A percentile compares a stretch with the other conserved stretches of the same genome.
These are phyloP conservation scores for Penicillium sp. DNA, from an alignment of 2,329 filamentous ascomycete species.

Conservation along the genomic window DNA sequence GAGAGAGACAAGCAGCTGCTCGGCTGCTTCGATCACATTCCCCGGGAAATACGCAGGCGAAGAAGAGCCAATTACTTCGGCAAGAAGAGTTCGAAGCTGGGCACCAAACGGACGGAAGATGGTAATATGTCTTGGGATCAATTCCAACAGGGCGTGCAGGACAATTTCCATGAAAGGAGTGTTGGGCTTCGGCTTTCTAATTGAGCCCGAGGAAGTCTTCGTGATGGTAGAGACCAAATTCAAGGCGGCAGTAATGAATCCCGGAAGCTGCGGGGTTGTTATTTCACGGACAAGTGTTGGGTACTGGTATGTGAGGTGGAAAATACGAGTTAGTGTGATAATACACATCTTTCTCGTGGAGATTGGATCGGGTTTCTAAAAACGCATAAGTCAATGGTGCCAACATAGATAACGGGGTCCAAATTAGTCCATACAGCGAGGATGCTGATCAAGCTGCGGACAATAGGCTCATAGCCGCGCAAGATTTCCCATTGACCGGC, in stretches of 20 bases:
- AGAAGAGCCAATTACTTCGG: constrained; percentile 61
- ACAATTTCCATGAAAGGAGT: constrained; percentile 61
- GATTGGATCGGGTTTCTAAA: constrained; percentile 71
- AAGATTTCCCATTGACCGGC: constrained; percentile 81
- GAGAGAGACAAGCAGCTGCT: constrained; percentile 66
- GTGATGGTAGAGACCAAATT: constrained; percentile 54
- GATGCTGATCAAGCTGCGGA: constrained; percentile 69
- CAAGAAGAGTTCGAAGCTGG: constrained; percentile 63
- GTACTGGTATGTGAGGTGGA: constrained; percentile 75
- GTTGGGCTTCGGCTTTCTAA: constrained; percentile 39
- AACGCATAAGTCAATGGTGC: constrained; percentile 11
- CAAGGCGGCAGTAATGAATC: constrained; percentile 70
- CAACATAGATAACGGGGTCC: not conserved
- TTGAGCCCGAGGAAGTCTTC: constrained; percentile 39
- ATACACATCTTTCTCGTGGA: constrained; percentile 74
- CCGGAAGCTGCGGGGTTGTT: constrained; percentile 74
- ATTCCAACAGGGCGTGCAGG: constrained; percentile 65
- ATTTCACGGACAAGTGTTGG: constrained; percentile 83
- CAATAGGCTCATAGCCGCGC: constrained; percentile 70
- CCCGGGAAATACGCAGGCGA: constrained; percentile 54
- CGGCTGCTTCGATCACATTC: constrained; percentile 56
- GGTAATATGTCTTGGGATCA: constrained; percentile 78
- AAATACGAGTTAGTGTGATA: constrained; percentile 77
- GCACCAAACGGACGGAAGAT: constrained; percentile 73
- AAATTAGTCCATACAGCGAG: constrained; percentile 57